Evolutionary conservation across 176 grass and related monocot genomes (phyloP).

Genomic region (Thinopyrum elongatum): DNA sequence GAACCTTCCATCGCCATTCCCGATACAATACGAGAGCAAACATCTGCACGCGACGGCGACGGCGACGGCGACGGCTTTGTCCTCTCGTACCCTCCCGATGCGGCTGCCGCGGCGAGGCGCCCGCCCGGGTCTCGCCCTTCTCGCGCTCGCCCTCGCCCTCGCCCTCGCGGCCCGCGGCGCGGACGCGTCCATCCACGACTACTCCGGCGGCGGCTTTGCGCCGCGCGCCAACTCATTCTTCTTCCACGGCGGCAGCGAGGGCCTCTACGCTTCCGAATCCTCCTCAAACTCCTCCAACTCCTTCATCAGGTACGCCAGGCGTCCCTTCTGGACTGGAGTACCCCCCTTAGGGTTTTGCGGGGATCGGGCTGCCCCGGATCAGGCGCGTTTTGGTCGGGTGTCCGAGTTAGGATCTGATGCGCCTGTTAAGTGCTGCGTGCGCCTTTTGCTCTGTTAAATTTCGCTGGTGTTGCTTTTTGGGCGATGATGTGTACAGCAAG

Average conservation of each 20-base stretch:
- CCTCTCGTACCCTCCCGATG: conserved; percentile 8
- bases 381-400: not conserved
- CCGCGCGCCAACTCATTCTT: conserved; percentile 96
- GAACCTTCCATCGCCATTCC: conserved; percentile 5
- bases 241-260: conserved; percentile 98
- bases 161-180: conserved; percentile 28
- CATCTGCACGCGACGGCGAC: conserved; percentile 15
- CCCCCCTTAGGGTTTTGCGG: conserved; percentile 29
- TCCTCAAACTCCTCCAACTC: conserved; percentile 58
- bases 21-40: not conserved
- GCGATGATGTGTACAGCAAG: not conserved
- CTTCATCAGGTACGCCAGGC: conserved; percentile 62
- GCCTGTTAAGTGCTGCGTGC: not conserved
- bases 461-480: not conserved
- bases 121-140: conserved; percentile 14
- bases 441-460: conserved; percentile 22
- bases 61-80: not conserved
- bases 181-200: conserved; percentile 87
- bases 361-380: conserved; percentile 1
- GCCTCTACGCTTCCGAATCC: conserved; percentile 72
- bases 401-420: conserved; percentile 17
- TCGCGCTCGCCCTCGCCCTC: conserved; percentile 38
- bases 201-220: conserved; percentile 61
- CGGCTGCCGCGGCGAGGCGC: not conserved
- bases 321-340: not conserved